phyloP scores from a whole-genome alignment of 2,329 filamentous ascomycete genomes.

The Aspergillus arachidicola region DNA sequence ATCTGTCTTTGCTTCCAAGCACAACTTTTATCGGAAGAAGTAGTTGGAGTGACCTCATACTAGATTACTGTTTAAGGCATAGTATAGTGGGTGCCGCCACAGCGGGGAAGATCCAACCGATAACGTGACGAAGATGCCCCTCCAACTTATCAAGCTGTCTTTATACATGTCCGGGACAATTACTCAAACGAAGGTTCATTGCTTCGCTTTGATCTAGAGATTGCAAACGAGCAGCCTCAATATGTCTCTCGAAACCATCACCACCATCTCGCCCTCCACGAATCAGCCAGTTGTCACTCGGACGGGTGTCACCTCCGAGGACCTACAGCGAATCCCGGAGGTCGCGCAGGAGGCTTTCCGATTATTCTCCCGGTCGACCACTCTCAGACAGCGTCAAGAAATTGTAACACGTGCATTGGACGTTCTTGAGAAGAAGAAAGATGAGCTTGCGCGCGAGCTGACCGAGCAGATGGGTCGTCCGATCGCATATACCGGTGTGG shows the following conservation, averaged over 20 bases:
- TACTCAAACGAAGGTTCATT: not conserved
- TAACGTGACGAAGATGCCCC: conserved; percentile 15
- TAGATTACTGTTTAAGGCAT: not conserved
- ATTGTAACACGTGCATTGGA: conserved; percentile 81
- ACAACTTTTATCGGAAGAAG: not conserved
- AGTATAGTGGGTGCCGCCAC: conserved; percentile 12
- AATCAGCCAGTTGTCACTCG: conserved; percentile 82
- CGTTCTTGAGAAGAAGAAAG: conserved; percentile 68
- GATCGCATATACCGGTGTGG: conserved; percentile 81
- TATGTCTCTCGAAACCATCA: conserved; percentile 61
- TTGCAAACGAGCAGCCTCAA: conserved; percentile 2
- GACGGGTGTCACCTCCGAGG: conserved; percentile 69
- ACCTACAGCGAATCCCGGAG: conserved; percentile 72
- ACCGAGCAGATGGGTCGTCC: conserved; percentile 95
- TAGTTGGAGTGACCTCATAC: too few relatives aligned
- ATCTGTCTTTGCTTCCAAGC: not conserved
- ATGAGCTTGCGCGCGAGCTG: conserved; percentile 80
- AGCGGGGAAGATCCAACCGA: conserved; percentile 11
- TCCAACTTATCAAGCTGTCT: not conserved
- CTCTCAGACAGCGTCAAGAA: conserved; percentile 72
- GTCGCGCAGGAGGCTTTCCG: conserved; percentile 75
- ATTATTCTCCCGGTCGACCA: conserved; percentile 75
- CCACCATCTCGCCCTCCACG: conserved; percentile 87
- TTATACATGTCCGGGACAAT: not conserved
- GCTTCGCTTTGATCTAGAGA: not conserved